These are phyloP conservation scores for Tetraselmis chui DNA, from an alignment of 139 green algal genomes.

Conservation along the genomic window DNA sequence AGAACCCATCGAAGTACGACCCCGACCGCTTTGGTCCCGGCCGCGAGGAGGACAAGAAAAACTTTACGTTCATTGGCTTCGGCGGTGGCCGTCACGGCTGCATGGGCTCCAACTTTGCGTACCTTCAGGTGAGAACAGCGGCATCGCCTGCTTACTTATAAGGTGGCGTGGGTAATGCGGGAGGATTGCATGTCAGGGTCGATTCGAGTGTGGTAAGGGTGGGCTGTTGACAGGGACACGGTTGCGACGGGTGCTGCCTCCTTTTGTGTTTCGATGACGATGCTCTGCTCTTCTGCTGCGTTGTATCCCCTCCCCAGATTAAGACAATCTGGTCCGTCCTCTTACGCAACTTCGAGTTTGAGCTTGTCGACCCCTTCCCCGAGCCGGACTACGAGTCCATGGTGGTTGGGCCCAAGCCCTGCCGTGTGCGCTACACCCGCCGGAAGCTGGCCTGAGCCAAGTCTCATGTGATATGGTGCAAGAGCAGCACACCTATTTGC, in stretches of 20 bases:
- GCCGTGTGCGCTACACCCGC: conserved; percentile 77
- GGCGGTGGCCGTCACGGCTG: conserved; percentile 91
- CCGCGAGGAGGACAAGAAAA: conserved; percentile 78
- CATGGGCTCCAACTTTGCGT: conserved; percentile 97
- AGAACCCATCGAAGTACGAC: conserved; percentile 67
- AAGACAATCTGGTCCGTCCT: conserved; percentile 93
- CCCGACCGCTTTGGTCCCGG: conserved; percentile 68
- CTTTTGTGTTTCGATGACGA: too few species aligned
- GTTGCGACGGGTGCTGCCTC: too few species aligned
- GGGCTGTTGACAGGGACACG: too few species aligned
- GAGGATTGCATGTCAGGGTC: too few species aligned
- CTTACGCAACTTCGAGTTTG: conserved; percentile 95
- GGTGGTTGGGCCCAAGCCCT: conserved; percentile 88
- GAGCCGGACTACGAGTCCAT: conserved; percentile 89
- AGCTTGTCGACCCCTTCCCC: conserved; percentile 80
- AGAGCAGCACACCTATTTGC: too few species aligned
- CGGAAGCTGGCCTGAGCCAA: conserved; percentile 28
- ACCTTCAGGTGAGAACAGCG: conserved; percentile 55
- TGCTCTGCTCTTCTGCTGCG: too few species aligned
- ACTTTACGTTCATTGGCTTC: conserved; percentile 91
- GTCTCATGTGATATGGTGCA: too few species aligned
- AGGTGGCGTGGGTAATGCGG: too few species aligned
- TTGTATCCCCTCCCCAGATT: conserved; percentile 73
- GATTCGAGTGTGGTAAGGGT: too few species aligned
- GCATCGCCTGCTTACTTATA: too few species aligned